Conservation (phyloP, 352 stramenopile species). For the Phytophthora ramorum region DNA sequence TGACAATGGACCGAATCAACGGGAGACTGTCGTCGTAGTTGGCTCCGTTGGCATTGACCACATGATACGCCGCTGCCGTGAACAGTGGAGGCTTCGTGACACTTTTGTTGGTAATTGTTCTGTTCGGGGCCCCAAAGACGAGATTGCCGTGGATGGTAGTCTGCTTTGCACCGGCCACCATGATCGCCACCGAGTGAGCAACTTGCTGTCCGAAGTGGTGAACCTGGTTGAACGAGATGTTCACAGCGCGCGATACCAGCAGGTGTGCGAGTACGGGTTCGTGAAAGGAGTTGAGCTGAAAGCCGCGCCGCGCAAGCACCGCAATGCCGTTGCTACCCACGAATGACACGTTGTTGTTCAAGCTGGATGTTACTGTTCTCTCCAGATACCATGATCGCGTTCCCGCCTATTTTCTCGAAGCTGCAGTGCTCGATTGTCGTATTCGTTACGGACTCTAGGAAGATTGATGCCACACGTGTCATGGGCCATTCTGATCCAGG, state of each 20-base stretch:
- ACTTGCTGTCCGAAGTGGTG: constrained; percentile 68
- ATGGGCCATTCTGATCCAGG: constrained; percentile 60
- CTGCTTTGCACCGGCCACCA: constrained; percentile 59
- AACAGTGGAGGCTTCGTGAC: constrained; percentile 7
- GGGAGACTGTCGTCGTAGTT: constrained; percentile 29
- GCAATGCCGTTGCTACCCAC: constrained; percentile 61
- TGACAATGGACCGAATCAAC: constrained; percentile 40
- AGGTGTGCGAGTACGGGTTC: constrained; percentile 45
- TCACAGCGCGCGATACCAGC: constrained; percentile 48
- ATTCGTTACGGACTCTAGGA: constrained; percentile 63
- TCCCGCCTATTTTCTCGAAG: constrained; percentile 77
- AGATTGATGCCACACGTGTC: constrained; percentile 65
- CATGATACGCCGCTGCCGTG: constrained; percentile 37
- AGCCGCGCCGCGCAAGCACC: constrained; percentile 43
- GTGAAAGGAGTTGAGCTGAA: constrained; percentile 47
- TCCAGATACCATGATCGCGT: constrained; percentile 72
- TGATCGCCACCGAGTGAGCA: constrained; percentile 59
- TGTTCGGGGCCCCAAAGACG: constrained; percentile 51
- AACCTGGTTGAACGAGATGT: constrained; percentile 79
- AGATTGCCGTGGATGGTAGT: constrained; percentile 64
- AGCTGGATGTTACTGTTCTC: constrained; percentile 59
- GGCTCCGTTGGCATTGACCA: constrained; percentile 56
- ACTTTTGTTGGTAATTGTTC: constrained; percentile 10
- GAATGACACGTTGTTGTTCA: constrained; percentile 78
- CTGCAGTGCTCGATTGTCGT: constrained; percentile 61